A percentile compares a stretch with the other conserved stretches of the same genome.
These are phyloP conservation scores for Collariella sp. DNA, from an alignment of 495 filamentous ascomycete species.

Conservation along the genomic window DNA sequence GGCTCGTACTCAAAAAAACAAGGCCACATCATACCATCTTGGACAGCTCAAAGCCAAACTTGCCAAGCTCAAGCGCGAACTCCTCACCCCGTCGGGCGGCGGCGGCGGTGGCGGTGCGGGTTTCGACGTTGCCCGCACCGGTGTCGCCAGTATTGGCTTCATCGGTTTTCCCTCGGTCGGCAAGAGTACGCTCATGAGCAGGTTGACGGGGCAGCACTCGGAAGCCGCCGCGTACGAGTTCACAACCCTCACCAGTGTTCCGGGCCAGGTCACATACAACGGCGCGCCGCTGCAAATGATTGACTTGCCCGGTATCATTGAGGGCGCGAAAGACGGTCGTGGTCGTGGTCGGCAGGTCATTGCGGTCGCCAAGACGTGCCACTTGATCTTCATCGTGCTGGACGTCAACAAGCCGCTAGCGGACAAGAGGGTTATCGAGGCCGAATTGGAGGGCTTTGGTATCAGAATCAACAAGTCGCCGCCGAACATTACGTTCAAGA, in stretches of 20 bases:
- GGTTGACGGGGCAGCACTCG: slow-evolving; percentile 89
- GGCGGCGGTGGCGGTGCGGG: slow-evolving; percentile 85
- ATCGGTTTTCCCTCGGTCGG: slow-evolving; percentile 91
- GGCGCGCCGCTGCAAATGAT: slow-evolving; percentile 96
- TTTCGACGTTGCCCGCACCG: slow-evolving; percentile 96
- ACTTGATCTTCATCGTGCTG: slow-evolving; percentile 96
- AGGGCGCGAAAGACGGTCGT: slow-evolving; percentile 97
- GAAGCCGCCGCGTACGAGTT: slow-evolving; percentile 98
- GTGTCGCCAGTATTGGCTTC: slow-evolving; percentile 89
- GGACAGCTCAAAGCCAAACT: slow-evolving; percentile 98
- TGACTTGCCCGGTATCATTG: slow-evolving; percentile 96
- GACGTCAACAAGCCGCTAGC: slow-evolving; percentile 98
- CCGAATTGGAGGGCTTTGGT: slow-evolving; percentile 94
- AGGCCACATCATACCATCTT: slow-evolving; percentile 79
- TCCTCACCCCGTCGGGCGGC: slow-evolving; percentile 73
- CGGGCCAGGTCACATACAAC: slow-evolving; percentile 93
- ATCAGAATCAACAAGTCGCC: slow-evolving; percentile 96
- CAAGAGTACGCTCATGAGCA: slow-evolving; percentile 95
- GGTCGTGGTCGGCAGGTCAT: slow-evolving; percentile 98
- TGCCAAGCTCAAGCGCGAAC: slow-evolving; percentile 92
- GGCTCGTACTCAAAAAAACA: slow-evolving; percentile 97
- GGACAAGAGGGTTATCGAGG: slow-evolving; percentile 93
- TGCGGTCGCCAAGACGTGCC: slow-evolving; percentile 96
- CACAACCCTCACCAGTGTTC: slow-evolving; percentile 94
- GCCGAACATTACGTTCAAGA: slow-evolving; percentile 95